phyloP scores from a whole-genome alignment of 768 basidiomycete species.

The Phylloporus scabripes region DNA sequence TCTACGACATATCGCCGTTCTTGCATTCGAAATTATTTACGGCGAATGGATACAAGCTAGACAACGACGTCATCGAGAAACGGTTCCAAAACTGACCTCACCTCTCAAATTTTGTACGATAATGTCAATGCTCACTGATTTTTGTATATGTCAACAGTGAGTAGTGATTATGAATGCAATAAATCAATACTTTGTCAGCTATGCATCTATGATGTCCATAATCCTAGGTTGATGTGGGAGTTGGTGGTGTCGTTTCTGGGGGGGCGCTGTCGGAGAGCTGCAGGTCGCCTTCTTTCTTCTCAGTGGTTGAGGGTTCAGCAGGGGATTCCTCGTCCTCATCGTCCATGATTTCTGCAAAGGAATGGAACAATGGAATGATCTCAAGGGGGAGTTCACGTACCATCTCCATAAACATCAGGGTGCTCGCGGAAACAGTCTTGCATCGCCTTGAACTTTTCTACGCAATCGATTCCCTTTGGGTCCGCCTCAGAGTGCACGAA shows the following conservation, averaged over 20 bases:
- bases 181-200: slow-evolving; percentile 17
- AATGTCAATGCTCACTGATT: slow-evolving; percentile 4
- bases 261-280: slow-evolving; percentile 2
- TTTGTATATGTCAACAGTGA: slow-evolving; percentile 20
- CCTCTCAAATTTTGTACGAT: slow-evolving; percentile 2
- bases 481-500: slow-evolving; percentile 93
- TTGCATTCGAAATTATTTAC: slow-evolving; percentile 76
- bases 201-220: slow-evolving; percentile 19
- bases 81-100: slow-evolving; percentile 45
- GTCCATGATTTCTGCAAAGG: slow-evolving; percentile 54
- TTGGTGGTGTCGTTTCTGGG: slow-evolving; percentile 6
- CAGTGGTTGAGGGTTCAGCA: neutral
- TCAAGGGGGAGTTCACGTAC: slow-evolving; percentile 41
- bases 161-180: slow-evolving; percentile 29
- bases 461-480: slow-evolving; percentile 96
- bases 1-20: slow-evolving; percentile 87
- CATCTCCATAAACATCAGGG: slow-evolving; percentile 93
- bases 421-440: slow-evolving; percentile 96
- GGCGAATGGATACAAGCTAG: slow-evolving; percentile 83
- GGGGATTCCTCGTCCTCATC: slow-evolving; percentile 52
- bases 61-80: slow-evolving; percentile 65
- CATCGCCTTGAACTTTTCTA: slow-evolving; percentile 97
- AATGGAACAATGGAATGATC: slow-evolving; percentile 3
- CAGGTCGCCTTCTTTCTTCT: slow-evolving; percentile 7
- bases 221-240: slow-evolving; percentile 16